These are phyloP conservation scores for Ustilago curta DNA, from an alignment of 1,284 basidiomycete genomes.

Conservation along the genomic window DNA sequence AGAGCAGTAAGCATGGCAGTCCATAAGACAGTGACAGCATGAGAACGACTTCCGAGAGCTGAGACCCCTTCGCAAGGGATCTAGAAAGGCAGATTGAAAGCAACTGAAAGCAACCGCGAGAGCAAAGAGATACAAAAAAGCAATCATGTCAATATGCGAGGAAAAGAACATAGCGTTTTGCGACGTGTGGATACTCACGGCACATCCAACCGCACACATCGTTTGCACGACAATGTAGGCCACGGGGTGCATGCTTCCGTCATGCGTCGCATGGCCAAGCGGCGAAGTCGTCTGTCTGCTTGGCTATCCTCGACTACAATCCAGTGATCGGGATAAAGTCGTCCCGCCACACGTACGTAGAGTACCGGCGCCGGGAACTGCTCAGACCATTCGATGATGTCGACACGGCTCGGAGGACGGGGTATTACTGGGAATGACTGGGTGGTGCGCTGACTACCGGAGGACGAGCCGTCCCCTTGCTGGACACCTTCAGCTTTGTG, in stretches of 20 bases:
- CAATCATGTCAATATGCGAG: neutral
- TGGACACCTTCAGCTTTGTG: too few species aligned
- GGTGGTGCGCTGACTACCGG: too few species aligned
- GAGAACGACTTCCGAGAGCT: neutral
- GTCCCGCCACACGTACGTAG: neutral
- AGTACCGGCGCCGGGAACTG: neutral
- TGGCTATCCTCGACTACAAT: neutral
- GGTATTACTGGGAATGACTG: too few species aligned
- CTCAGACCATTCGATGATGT: neutral
- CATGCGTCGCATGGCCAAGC: conserved; percentile 1
- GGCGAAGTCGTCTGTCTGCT: neutral
- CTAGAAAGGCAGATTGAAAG: neutral
- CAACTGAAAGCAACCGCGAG: neutral
- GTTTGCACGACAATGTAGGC: neutral
- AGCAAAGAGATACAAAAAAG: neutral
- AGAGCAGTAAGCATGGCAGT: neutral
- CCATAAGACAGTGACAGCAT: neutral
- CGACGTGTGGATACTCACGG: neutral
- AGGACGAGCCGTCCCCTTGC: too few species aligned
- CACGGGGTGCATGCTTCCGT: neutral
- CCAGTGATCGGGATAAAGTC: neutral
- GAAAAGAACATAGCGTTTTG: neutral
- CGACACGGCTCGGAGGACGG: neutral
- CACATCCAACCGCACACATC: neutral
- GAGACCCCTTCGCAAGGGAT: neutral